phyloP scores from a whole-genome alignment of 2,329 filamentous ascomycete genomes.

The Epichloe gansuensis region DNA sequence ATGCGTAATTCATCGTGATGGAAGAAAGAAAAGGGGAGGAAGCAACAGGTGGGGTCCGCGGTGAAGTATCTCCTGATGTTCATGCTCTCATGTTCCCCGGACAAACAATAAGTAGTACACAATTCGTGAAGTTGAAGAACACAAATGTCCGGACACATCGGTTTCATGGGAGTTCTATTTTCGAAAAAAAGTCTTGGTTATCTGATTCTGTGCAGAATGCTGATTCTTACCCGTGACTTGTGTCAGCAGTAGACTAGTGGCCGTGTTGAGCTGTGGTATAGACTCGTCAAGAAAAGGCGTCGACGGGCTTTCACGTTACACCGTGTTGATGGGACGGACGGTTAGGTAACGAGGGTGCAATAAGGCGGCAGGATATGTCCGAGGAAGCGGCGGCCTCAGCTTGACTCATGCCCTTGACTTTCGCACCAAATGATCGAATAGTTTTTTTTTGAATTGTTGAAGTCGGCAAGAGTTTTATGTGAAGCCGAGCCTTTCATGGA shows the following conservation, averaged over 20 bases:
- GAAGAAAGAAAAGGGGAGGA: not conserved
- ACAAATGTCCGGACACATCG: not conserved
- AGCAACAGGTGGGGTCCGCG: not conserved
- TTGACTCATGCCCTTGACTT: too few relatives aligned
- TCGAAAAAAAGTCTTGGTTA: not conserved
- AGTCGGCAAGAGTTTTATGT: too few relatives aligned
- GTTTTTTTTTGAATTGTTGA: too few relatives aligned
- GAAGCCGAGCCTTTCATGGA: too few relatives aligned
- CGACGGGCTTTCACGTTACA: not conserved
- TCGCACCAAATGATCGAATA: too few relatives aligned
- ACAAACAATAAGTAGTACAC: not conserved
- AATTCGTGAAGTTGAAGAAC: not conserved
- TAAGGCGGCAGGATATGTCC: not conserved
- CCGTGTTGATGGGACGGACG: not conserved
- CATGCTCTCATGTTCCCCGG: not conserved
- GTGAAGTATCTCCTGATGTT: not conserved
- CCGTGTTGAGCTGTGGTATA: not conserved
- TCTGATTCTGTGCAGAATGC: not conserved
- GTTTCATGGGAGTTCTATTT: not conserved
- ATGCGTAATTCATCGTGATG: not conserved
- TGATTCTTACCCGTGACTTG: not conserved
- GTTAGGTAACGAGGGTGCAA: not conserved
- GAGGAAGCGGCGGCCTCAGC: not conserved
- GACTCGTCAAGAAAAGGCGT: not conserved
- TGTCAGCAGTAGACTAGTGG: not conserved